Conservation (phyloP, 805 yeast species). For the Yarrowia sp. region DNA sequence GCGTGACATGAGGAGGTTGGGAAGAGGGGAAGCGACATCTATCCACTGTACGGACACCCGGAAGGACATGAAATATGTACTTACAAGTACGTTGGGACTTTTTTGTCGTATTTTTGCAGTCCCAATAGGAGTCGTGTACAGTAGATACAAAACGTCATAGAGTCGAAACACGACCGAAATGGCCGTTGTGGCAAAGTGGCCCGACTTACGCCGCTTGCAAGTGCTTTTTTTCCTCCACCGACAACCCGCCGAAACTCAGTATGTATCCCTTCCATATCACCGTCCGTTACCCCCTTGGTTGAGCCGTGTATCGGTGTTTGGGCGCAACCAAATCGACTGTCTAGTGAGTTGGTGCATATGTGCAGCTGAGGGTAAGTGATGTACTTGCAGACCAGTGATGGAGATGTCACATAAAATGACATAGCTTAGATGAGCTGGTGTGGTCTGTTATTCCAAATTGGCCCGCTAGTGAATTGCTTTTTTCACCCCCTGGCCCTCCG, state of each 20-base stretch:
- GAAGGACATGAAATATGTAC: slow-evolving; percentile 20
- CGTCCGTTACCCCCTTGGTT: background rate
- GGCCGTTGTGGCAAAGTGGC: no score
- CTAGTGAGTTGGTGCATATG: slow-evolving; percentile 1
- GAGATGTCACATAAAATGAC: no score
- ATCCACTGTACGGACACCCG: slow-evolving; percentile 25
- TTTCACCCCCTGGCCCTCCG: background rate
- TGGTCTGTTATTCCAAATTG: no score
- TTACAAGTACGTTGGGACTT: background rate
- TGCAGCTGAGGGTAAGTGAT: background rate
- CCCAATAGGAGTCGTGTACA: background rate
- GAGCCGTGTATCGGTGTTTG: slow-evolving; percentile 13
- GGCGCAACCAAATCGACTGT: slow-evolving; percentile 13
- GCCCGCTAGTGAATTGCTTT: background rate
- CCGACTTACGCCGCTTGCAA: no score
- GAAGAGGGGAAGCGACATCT: slow-evolving; percentile 14
- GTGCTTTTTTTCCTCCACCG: background rate
- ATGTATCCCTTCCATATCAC: background rate
- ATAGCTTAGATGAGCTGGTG: background rate
- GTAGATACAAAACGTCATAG: background rate
- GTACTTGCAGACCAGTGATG: no score
- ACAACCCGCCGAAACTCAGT: slow-evolving; percentile 10
- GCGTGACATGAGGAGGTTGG: background rate
- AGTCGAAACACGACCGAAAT: background rate
- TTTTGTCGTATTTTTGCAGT: background rate